Evolutionary conservation across 2,329 filamentous ascomycete genomes (phyloP).

Genomic region (Sporothrix brasiliensis): DNA sequence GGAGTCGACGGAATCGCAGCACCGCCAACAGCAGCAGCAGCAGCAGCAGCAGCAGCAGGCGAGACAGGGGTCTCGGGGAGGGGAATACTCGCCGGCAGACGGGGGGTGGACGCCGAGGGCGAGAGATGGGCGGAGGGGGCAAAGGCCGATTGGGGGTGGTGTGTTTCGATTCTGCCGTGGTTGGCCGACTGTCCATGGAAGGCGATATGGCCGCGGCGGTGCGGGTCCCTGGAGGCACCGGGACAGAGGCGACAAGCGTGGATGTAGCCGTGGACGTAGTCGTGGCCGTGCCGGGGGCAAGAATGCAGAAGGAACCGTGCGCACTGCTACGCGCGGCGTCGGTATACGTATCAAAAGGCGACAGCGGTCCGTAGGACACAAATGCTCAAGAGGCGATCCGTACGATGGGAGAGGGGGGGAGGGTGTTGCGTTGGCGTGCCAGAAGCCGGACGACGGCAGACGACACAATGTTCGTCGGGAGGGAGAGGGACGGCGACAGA

Average conservation of each 20-base stretch:
- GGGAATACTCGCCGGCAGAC: slow-evolving; percentile 33
- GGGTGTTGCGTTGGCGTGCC: not conserved
- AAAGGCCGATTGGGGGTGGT: slow-evolving; percentile 46
- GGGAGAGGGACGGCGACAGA: not conserved
- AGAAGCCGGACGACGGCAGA: not conserved
- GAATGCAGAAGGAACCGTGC: not conserved
- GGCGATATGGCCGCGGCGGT: slow-evolving; percentile 33
- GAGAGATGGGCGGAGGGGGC: slow-evolving; percentile 42
- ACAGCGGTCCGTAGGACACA: not conserved
- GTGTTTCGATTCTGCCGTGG: slow-evolving; percentile 54
- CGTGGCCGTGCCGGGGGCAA: not conserved
- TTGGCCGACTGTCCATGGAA: slow-evolving; percentile 57
- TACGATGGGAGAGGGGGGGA: not conserved
- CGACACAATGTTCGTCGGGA: not conserved
- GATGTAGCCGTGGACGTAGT: not conserved
- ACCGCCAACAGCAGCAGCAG: slow-evolving; percentile 32
- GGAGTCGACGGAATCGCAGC: not conserved
- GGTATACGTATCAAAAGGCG: not conserved
- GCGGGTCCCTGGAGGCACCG: slow-evolving; percentile 30
- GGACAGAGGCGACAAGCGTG: slow-evolving; percentile 19
- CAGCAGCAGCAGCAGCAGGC: slow-evolving; percentile 32
- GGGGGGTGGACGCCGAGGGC: slow-evolving; percentile 38
- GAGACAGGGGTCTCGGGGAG: slow-evolving; percentile 38
- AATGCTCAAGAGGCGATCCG: slow-evolving; percentile 19
- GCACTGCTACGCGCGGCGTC: not conserved